phyloP scores from a whole-genome alignment of 495 filamentous ascomycete species.

The Penicillium lividum region DNA sequence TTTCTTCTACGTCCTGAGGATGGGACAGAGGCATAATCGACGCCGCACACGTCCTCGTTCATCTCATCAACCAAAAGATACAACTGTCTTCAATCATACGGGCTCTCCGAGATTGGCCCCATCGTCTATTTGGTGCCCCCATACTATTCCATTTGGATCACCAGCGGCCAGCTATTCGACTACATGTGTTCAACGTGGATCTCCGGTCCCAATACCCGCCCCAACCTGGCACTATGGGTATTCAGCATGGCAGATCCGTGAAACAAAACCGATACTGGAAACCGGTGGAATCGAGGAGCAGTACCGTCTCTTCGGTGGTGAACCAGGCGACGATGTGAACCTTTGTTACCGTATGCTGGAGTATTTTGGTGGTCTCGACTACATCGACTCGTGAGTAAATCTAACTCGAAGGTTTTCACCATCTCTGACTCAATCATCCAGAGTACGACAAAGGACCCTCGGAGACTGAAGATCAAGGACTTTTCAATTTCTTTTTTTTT shows the following conservation, averaged over 20 bases:
- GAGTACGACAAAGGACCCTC: constrained; percentile 21
- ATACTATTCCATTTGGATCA: constrained; percentile 9
- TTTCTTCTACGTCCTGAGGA: constrained; percentile 22
- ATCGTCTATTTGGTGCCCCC: constrained; percentile 18
- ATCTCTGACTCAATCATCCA: constrained; percentile 19
- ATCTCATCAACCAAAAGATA: constrained; percentile 31
- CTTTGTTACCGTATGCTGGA: constrained; percentile 52
- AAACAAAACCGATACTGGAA: constrained; percentile 27
- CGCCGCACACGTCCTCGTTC: constrained; percentile 48
- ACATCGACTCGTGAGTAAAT: constrained; percentile 46
- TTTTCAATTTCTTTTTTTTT: constrained; percentile 2
- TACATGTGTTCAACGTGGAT: constrained; percentile 24
- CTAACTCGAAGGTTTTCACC: neutral
- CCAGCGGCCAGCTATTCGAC: constrained; percentile 13
- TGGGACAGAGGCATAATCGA: constrained; percentile 53
- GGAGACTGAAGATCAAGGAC: constrained; percentile 24
- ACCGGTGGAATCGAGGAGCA: constrained; percentile 36
- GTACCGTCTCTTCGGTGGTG: constrained; percentile 49
- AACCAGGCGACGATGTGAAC: constrained; percentile 47
- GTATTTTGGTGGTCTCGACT: constrained; percentile 51
- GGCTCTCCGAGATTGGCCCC: constrained; percentile 13
- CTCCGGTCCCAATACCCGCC: constrained; percentile 30
- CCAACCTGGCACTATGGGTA: constrained; percentile 46
- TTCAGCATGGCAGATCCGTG: constrained; percentile 40
- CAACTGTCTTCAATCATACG: constrained; percentile 6